phyloP scores from a whole-genome alignment of 257 asterid genomes.

The Osmanthus fragrans region DNA sequence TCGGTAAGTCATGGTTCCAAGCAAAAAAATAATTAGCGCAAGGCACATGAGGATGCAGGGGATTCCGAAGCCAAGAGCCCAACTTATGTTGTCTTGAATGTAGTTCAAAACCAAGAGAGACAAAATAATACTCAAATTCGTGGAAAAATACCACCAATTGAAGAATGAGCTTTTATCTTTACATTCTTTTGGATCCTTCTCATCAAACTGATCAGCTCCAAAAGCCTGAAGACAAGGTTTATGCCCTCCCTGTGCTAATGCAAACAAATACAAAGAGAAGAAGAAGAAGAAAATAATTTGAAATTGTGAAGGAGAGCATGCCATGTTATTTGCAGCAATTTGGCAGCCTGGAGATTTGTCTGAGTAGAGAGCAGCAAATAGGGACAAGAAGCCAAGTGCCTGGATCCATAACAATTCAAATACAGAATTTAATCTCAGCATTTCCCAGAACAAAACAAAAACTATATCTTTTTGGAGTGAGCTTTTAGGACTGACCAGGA shows the following conservation, averaged over 20 bases:
- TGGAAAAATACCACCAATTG: slow-evolving; percentile 70
- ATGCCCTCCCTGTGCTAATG: slow-evolving; percentile 75
- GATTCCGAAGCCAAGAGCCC: slow-evolving; percentile 81
- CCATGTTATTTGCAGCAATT: slow-evolving; percentile 8
- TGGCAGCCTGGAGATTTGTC: slow-evolving; percentile 33
- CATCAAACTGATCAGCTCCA: slow-evolving; percentile 78
- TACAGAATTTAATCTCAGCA: slow-evolving; percentile 3
- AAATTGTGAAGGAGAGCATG: slow-evolving; percentile 48
- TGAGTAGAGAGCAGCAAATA: slow-evolving; percentile 45
- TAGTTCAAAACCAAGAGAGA: slow-evolving; percentile 49
- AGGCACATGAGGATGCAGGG: slow-evolving; percentile 62
- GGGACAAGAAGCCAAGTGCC: slow-evolving; percentile 49
- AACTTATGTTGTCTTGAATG: slow-evolving; percentile 66
- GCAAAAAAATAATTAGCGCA: slow-evolving; percentile 47
- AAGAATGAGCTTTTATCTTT: slow-evolving; percentile 76
- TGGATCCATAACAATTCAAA: slow-evolving; percentile 20
- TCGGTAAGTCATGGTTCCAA: slow-evolving; percentile 60
- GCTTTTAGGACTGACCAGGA: neutral
- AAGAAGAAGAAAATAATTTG: slow-evolving; percentile 57
- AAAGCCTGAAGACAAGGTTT: slow-evolving; percentile 77
- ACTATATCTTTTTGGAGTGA: neutral
- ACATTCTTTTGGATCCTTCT: slow-evolving; percentile 46
- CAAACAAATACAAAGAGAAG: slow-evolving; percentile 54
- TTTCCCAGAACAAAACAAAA: slow-evolving; percentile 3
- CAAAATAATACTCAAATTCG: slow-evolving; percentile 40